Evolutionary conservation across 257 asterid species (phyloP), one percentile per base, ranked within the genome.

Genomic region (Striga asiatica): DNA sequence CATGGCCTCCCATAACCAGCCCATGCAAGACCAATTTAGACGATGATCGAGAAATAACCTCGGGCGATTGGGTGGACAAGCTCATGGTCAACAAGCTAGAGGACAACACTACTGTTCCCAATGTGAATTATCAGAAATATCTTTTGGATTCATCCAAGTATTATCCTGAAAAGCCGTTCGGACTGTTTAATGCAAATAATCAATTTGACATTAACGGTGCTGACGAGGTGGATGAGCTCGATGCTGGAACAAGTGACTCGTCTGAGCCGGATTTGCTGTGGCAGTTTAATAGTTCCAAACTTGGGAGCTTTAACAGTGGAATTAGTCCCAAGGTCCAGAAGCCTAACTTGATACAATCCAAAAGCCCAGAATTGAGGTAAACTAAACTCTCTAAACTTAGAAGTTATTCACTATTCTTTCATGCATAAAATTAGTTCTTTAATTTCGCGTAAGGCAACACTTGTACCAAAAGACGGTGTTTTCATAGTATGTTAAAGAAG

Each of bases 1-100:
- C 81, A 3, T 87, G 94, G 96, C 83, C 83, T 3, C 80, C 89
- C 11, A 41, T 78, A 46, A 70, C 65, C 25, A 43, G 23, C 50
- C 50, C 50, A 43, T 43, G 24, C 50, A 23, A 18, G 19, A 43
- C 25, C 50, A 43, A 18, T 16, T 4, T 43, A 43, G 21, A 43
- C 22, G 25, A 43, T 8, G 50, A 43, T 43, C 65, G 70, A 68
- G 88, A 79, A 42, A 23, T 60, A 28, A 63, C 79, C 71, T 70
- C 86, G 0, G 88, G 88, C 23, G 97, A 82, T 49, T 88, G 97
- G 97, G 85, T 84, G 31, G 97, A 88, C 80, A 88, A 88, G 78
- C 74, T 85, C 58, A 88, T 88, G 95, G 95, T 88, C 62, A 85
- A 85, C 86, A 84, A 73, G 75, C 84, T 68, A 60, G 93, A 79